Conservation (phyloP, 1,139 yeast genomes). For the Suhomyces atakaporum region DNA sequence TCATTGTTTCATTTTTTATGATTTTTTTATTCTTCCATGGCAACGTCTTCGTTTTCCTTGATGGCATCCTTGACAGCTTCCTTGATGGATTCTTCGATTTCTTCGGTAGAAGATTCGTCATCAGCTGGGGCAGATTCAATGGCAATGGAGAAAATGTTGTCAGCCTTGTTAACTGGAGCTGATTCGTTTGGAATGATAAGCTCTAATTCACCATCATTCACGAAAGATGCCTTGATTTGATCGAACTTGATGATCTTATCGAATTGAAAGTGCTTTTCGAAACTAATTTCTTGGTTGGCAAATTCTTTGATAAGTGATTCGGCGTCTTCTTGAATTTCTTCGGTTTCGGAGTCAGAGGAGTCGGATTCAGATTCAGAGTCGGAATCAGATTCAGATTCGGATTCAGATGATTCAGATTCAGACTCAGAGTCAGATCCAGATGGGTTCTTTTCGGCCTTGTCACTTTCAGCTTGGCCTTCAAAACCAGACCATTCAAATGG, state of each 20-base stretch:
- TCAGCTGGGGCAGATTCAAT: slow-evolving; percentile 23
- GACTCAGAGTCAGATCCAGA: slow-evolving; percentile 14
- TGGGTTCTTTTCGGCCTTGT: slow-evolving; percentile 10
- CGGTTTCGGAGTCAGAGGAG: slow-evolving; percentile 26
- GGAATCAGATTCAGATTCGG: slow-evolving; percentile 19
- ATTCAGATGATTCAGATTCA: slow-evolving; percentile 15
- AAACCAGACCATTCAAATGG: slow-evolving; percentile 17
- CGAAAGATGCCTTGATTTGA: slow-evolving; percentile 42
- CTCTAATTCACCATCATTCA: slow-evolving; percentile 45
- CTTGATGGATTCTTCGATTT: slow-evolving; percentile 13
- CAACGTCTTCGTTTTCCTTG: slow-evolving; percentile 10
- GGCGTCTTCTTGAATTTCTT: slow-evolving; percentile 48
- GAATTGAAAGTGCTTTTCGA: slow-evolving; percentile 49
- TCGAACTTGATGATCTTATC: slow-evolving; percentile 43
- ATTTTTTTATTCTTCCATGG: slow-evolving; percentile 9
- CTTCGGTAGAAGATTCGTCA: slow-evolving; percentile 16
- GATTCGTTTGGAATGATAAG: slow-evolving; percentile 44
- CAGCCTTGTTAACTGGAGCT: slow-evolving; percentile 25
- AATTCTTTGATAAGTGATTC: slow-evolving; percentile 41
- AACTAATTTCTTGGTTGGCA: slow-evolving; percentile 43
- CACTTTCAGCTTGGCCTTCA: slow-evolving; percentile 15
- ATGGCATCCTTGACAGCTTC: slow-evolving; percentile 5
- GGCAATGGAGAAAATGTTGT: slow-evolving; percentile 28
- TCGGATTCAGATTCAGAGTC: slow-evolving; percentile 15
- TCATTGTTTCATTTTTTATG: slow-evolving; percentile 1